Percentiles rank a stretch among this genome's conserved stretches.
Evolutionary conservation across 2,329 filamentous ascomycete species (phyloP).

Genomic region (Teratosphaeria zuluensis): DNA sequence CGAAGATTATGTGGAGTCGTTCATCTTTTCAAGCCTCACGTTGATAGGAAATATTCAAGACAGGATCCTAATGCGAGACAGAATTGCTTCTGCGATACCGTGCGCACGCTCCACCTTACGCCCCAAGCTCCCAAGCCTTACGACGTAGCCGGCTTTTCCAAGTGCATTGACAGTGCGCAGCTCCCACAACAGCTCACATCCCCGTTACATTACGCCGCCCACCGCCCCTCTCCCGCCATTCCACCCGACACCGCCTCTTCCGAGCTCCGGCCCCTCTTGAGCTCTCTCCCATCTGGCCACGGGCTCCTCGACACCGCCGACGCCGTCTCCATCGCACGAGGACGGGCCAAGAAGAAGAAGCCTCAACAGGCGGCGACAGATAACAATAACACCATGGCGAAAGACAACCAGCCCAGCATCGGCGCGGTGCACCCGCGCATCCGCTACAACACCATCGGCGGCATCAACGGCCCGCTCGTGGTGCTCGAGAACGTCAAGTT

Average conservation of each 20-base stretch:
- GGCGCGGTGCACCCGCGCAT: constrained; percentile 59
- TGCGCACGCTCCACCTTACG: neutral
- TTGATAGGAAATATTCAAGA: no score
- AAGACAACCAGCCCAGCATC: constrained; percentile 34
- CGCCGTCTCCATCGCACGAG: neutral
- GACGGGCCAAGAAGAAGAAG: neutral
- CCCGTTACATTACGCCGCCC: neutral
- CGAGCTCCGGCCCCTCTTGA: neutral
- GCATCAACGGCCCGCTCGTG: constrained; percentile 95
- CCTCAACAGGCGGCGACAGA: no score
- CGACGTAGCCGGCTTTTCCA: neutral
- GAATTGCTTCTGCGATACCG: no score
- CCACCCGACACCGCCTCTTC: neutral
- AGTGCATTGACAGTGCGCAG: neutral
- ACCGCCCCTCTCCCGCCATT: neutral
- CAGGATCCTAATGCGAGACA: no score
- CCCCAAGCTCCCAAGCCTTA: neutral
- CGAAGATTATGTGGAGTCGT: no score
- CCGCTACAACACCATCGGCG: constrained; percentile 96
- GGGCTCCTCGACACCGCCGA: neutral
- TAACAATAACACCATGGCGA: constrained; percentile 17
- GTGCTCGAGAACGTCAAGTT: constrained; percentile 99
- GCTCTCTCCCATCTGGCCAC: neutral
- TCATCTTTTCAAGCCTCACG: no score
- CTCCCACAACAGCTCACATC: neutral